These are phyloP conservation scores for Botrytis elliptica DNA, from an alignment of 2,329 filamentous ascomycete genomes.

Conservation along the genomic window DNA sequence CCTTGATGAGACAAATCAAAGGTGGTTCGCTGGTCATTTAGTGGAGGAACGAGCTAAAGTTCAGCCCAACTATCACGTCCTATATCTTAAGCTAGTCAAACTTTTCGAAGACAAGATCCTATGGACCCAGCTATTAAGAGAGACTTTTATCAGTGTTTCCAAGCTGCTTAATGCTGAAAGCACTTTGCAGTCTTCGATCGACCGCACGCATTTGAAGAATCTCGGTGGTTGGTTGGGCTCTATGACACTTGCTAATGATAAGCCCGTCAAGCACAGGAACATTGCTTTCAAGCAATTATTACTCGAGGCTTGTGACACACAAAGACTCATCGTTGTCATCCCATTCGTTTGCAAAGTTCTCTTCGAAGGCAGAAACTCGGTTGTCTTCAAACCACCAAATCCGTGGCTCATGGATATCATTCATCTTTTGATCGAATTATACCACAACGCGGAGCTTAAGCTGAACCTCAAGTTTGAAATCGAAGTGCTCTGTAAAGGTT, in stretches of 20 bases:
- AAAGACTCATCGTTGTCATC: slow-evolving; percentile 87
- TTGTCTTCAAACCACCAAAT: slow-evolving; percentile 90
- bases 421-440: slow-evolving; percentile 85
- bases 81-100: slow-evolving; percentile 87
- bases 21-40: slow-evolving; percentile 94
- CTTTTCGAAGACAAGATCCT: slow-evolving; percentile 76
- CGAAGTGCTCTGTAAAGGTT: slow-evolving; percentile 90
- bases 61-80: slow-evolving; percentile 92
- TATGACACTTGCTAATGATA: slow-evolving; percentile 87
- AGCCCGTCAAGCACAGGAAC: slow-evolving; percentile 93
- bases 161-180: slow-evolving; percentile 87
- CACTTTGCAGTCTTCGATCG: slow-evolving; percentile 79
- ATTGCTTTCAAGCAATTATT: slow-evolving; percentile 96
- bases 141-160: slow-evolving; percentile 85
- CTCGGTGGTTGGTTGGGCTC: slow-evolving; percentile 91
- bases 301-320: slow-evolving; percentile 89
- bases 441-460: slow-evolving; percentile 89
- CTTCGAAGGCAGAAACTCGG: slow-evolving; percentile 77
- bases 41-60: slow-evolving; percentile 96
- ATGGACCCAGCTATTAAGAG: slow-evolving; percentile 86
- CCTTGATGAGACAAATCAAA: slow-evolving; percentile 77
- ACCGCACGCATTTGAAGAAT: slow-evolving; percentile 88
- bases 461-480: slow-evolving; percentile 98
- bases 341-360: slow-evolving; percentile 98
- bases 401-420: slow-evolving; percentile 98